phyloP scores from a whole-genome alignment of 345 rosid genomes.

The Stellera chamaejasme region DNA sequence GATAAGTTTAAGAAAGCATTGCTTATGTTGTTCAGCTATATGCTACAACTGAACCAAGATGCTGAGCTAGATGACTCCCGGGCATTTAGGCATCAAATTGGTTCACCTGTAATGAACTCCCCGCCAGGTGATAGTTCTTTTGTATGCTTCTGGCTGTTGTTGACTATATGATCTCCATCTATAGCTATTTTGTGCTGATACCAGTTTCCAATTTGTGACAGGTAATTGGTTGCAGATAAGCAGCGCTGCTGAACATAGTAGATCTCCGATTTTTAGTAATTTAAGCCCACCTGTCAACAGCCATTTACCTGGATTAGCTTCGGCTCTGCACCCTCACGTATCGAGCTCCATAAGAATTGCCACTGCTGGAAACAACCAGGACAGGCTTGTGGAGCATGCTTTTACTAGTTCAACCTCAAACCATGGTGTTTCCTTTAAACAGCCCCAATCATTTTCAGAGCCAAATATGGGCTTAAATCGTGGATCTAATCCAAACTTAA shows the following conservation, averaged over 20 bases:
- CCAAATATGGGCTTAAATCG: slow-evolving; percentile 37
- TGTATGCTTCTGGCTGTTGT: slow-evolving; percentile 10
- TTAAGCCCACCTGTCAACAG: slow-evolving; percentile 37
- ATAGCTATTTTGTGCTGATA: slow-evolving; percentile 8
- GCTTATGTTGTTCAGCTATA: slow-evolving; percentile 30
- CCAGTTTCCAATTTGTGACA: slow-evolving; percentile 15
- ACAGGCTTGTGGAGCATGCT: slow-evolving; percentile 29
- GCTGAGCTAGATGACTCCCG: slow-evolving; percentile 54
- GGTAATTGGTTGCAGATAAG: slow-evolving; percentile 50
- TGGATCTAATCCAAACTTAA: slow-evolving; percentile 32
- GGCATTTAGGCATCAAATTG: slow-evolving; percentile 35
- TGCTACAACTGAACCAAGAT: slow-evolving; percentile 53
- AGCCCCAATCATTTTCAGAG: slow-evolving; percentile 42
- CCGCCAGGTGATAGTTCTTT: slow-evolving; percentile 34
- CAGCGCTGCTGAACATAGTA: slow-evolving; percentile 50
- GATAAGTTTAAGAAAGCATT: not conserved
- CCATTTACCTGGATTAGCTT: slow-evolving; percentile 54
- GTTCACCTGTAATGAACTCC: slow-evolving; percentile 49
- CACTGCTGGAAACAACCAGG: slow-evolving; percentile 42
- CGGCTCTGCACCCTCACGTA: slow-evolving; percentile 33
- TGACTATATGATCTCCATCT: not conserved
- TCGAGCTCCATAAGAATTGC: slow-evolving; percentile 33
- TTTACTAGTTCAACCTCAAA: slow-evolving; percentile 29
- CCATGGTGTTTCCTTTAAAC: slow-evolving; percentile 33
- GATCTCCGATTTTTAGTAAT: slow-evolving; percentile 33